Conservation (phyloP, 2,329 filamentous ascomycete genomes). For the Pseudomassariella vexata region DNA sequence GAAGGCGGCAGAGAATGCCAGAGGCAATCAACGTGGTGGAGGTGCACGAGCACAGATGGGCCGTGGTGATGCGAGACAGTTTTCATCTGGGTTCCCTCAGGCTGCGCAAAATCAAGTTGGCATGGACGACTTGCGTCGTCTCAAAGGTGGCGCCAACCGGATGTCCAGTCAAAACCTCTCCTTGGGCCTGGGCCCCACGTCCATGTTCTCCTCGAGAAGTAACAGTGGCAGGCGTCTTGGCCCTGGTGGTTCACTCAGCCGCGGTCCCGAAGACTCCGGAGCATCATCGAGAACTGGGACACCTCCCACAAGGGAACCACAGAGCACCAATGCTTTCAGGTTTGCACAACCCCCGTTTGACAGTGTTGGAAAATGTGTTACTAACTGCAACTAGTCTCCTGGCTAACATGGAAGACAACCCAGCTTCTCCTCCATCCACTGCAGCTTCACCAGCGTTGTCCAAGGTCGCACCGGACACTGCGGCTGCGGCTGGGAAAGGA, state of each 20-base stretch:
- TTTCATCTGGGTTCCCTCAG: constrained; percentile 67
- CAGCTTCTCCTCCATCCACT: constrained; percentile 64
- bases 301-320: constrained; percentile 61
- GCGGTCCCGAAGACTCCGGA: constrained; percentile 77
- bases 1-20: constrained; percentile 70
- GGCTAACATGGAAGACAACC: constrained; percentile 56
- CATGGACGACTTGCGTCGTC: constrained; percentile 83
- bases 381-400: constrained; percentile 42
- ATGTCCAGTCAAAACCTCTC: constrained; percentile 57
- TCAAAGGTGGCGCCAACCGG: constrained; percentile 60
- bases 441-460: constrained; percentile 60
- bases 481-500: constrained; percentile 42
- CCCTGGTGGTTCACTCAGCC: constrained; percentile 65
- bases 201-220: constrained; percentile 83
- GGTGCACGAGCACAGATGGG: constrained; percentile 68
- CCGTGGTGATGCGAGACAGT: constrained; percentile 81
- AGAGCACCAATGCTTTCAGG: constrained; percentile 89
- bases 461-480: constrained; percentile 53
- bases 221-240: constrained; percentile 82
- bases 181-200: constrained; percentile 78
- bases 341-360: constrained; percentile 39
- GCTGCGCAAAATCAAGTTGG: constrained; percentile 79
- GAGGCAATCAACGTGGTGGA: constrained; percentile 58
- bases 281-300: constrained; percentile 87
- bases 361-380: constrained; percentile 1